Evolutionary conservation across 495 filamentous ascomycete species (phyloP), one percentile per base, ranked within the genome.

Genomic region (Penicilliopsis zonata): DNA sequence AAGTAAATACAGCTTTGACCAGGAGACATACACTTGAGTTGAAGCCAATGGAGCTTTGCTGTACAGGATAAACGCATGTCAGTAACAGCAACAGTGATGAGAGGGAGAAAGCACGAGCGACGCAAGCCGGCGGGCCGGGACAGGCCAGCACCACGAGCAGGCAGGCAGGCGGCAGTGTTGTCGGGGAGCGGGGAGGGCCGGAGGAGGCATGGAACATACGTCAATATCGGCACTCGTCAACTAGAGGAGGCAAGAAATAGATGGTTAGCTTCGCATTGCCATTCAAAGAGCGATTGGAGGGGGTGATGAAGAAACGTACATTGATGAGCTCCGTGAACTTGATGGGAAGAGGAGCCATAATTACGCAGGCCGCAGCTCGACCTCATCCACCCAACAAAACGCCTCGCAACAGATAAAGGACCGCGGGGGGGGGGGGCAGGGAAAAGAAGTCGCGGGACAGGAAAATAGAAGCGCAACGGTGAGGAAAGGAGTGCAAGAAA

Each of bases 271-370:
- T n/a, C n/a, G n/a, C n/a, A n/a, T n/a, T n/a, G n/a, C n/a, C n/a
- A n/a, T n/a, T n/a, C n/a, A n/a, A n/a, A n/a, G n/a, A n/a, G n/a
- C n/a, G n/a, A n/a, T n/a, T n/a, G n/a, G n/a, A n/a, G n/a, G n/a
- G 16, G 13, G 10, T 31, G 28, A 14, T 31, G 21, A 34, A 35
- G 36, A 37, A 35, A 56, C 68, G 53, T 70, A 93, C 81, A 74
- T 82, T 82, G 50, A 92, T 67, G 50, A 93, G 71, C 74, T 95
- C 87, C 55, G 80, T 83, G 59, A 95, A 95, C 63, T 84, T 84
- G 68, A 95, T 95, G 44, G 87, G 87, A 45, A 94, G 60, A 49
- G 74, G 71, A 70, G 76, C 78, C 75, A 72, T 81, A 57, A 67
- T 69, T 66, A 61, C 53, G 47, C 50, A 52, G 62, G 57, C 54